Percentiles rank a stretch among this genome's conserved stretches.
These are phyloP conservation scores for Andrographis paniculata DNA, from an alignment of 305 asterid species.

Conservation along the genomic window DNA sequence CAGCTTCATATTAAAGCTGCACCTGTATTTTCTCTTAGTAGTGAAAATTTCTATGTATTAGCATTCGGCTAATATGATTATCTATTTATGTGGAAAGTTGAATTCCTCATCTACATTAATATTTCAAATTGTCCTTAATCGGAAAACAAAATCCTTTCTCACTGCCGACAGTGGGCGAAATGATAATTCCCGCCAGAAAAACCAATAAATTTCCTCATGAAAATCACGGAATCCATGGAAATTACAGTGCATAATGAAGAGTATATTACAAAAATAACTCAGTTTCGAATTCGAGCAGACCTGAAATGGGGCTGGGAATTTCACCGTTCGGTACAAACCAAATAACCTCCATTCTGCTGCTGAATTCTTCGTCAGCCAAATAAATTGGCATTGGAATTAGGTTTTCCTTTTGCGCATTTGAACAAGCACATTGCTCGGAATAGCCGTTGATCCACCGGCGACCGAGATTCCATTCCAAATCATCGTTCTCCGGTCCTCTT, in stretches of 20 bases:
- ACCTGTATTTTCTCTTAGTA: constrained; percentile 2
- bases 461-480: too few relatives aligned
- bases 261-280: not conserved
- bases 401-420: too few relatives aligned
- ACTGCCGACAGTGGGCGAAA: not conserved
- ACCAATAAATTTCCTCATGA: not conserved
- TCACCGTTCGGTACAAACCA: not conserved
- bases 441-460: too few relatives aligned
- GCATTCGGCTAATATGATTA: not conserved
- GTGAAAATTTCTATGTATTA: constrained; percentile 4
- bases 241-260: too few relatives aligned
- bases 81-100: not conserved
- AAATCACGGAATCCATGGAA: too few relatives aligned
- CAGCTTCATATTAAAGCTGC: constrained; percentile 2
- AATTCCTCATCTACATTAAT: not conserved
- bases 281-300: not conserved
- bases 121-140: too few relatives aligned
- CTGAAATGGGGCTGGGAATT: not conserved
- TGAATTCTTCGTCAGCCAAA: too few relatives aligned
- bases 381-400: too few relatives aligned
- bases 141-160: not conserved
- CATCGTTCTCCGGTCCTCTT: too few relatives aligned
- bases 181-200: not conserved
- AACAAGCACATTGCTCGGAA: too few relatives aligned
- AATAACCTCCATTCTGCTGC: not conserved